A percentile compares a stretch with the other conserved stretches of the same genome.
These are phyloP conservation scores for Pseudogymnoascus sp. DNA, from an alignment of 2,329 filamentous ascomycete genomes.

Conservation along the genomic window DNA sequence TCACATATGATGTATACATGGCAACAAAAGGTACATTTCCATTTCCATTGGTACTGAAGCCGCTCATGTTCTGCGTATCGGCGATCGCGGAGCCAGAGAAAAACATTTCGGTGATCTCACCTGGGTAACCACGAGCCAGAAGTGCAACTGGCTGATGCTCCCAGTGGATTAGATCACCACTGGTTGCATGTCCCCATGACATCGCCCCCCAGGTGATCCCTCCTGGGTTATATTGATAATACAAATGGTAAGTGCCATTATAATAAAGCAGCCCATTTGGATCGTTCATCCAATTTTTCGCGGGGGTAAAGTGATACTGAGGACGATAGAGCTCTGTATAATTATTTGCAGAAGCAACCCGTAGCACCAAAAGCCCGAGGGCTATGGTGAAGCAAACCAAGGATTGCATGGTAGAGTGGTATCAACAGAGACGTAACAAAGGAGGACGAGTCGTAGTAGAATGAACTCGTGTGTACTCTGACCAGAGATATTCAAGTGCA, in stretches of 20 bases:
- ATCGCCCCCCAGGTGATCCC: constrained; percentile 43
- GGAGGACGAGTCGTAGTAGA: not conserved
- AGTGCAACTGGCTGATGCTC: constrained; percentile 52
- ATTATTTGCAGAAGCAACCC: not conserved
- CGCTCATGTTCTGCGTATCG: constrained; percentile 53
- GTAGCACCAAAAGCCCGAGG: not conserved
- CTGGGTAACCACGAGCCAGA: constrained; percentile 19
- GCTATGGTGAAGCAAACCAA: not conserved
- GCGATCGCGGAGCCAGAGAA: constrained; percentile 48
- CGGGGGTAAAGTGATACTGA: constrained; percentile 43
- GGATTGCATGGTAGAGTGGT: not conserved
- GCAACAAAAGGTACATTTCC: constrained; percentile 54
- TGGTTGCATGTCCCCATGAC: constrained; percentile 59
- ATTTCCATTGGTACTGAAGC: constrained; percentile 49
- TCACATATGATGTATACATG: constrained; percentile 24
- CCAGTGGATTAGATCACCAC: constrained; percentile 53
- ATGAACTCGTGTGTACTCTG: not conserved
- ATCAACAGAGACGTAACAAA: not conserved
- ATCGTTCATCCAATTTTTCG: constrained; percentile 47
- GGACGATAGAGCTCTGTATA: not conserved
- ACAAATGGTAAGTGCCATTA: constrained; percentile 50
- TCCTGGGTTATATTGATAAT: constrained; percentile 53
- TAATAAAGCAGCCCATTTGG: constrained; percentile 47
- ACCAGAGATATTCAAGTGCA: not conserved
- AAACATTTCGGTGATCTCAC: constrained; percentile 30